Conservation (phyloP, 805 yeast genomes). For the Sugiyamaella marilandica region DNA sequence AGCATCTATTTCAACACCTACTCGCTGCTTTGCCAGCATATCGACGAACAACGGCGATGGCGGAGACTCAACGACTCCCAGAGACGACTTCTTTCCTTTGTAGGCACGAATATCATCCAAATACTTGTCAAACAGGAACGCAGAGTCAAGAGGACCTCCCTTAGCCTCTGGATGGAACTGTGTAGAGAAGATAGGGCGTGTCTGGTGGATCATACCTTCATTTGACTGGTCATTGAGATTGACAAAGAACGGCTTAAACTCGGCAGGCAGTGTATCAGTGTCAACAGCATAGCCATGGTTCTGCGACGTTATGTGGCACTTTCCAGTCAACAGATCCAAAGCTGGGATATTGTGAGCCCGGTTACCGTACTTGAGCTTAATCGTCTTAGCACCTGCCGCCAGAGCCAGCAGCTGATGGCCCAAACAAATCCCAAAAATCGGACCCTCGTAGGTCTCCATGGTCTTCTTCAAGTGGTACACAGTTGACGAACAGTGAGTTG, state of each 20-base stretch:
- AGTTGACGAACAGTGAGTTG: slow-evolving; percentile 81
- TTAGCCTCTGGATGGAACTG: slow-evolving; percentile 99
- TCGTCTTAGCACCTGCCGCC: slow-evolving; percentile 90
- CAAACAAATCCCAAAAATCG: slow-evolving; percentile 95
- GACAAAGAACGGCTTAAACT: slow-evolving; percentile 82
- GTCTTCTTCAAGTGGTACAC: slow-evolving; percentile 67
- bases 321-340: slow-evolving; percentile 80
- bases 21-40: slow-evolving; percentile 39
- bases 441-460: slow-evolving; percentile 64
- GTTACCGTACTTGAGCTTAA: slow-evolving; percentile 94
- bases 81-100: slow-evolving; percentile 40
- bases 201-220: slow-evolving; percentile 92
- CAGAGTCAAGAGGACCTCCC: slow-evolving; percentile 96
- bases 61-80: slow-evolving; percentile 36
- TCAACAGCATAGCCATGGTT: slow-evolving; percentile 99
- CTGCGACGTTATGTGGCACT: slow-evolving; percentile 97
- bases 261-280: slow-evolving; percentile 62
- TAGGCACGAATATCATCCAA: slow-evolving; percentile 62
- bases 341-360: slow-evolving; percentile 99
- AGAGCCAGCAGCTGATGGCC: slow-evolving; percentile 96
- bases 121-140: slow-evolving; percentile 86
- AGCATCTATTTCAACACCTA: slow-evolving; percentile 39
- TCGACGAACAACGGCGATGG: slow-evolving; percentile 38
- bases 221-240: slow-evolving; percentile 93
- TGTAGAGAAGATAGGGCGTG: slow-evolving; percentile 88